Evolutionary conservation across 2,329 filamentous ascomycete genomes (phyloP), one percentile per base, ranked within the genome.

Genomic region (Calonectria multiphialidica): DNA sequence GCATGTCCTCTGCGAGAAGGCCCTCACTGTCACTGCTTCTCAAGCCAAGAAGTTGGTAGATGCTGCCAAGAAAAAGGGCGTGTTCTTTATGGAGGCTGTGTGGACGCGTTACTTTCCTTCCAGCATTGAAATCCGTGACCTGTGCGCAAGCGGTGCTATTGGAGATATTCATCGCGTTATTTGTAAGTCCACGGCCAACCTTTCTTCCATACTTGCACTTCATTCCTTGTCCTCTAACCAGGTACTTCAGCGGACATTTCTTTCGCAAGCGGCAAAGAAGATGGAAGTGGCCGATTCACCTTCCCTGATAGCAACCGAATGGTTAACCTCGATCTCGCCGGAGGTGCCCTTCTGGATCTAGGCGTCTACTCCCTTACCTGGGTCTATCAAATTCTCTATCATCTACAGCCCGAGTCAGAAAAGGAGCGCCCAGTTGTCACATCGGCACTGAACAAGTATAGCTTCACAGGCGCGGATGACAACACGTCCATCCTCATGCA

Each of bases 311-410:
- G 7, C 57, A 44, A 62, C 25, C 57, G 57, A 30, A 62, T 62
- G 57, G 40, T 66, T 2, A 97, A 96, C 83, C 88, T 88, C 30
- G 92, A 95, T 78, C 88, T 98, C 53, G 95, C 95, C 0, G 95
- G 95, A 62, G 95, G 95, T 65, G 93, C 93, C 2, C 86, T 97
- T 68, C 88, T 97, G 61, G 95, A 97, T 83, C 87, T 97, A 70
- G 95, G 95, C 73, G 93, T 97, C 83, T 97, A 98, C 86, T 91
- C 94, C 61, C 85, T 98, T 71, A 97, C 94, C 28, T 97, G 95
- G 95, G 89, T 96, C 66, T 96, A 96, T 88, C 94, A 97, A 84
- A 93, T 92, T 50, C 88, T 97, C 30, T 97, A 97, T 84, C 93
- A 95, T 82, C 90, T 93, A 3, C 93, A 95, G 79, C 89, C 92